Base-by-base conservation (phyloP, 768 basidiomycete genomes). In the Boletellus ananas region DNA sequence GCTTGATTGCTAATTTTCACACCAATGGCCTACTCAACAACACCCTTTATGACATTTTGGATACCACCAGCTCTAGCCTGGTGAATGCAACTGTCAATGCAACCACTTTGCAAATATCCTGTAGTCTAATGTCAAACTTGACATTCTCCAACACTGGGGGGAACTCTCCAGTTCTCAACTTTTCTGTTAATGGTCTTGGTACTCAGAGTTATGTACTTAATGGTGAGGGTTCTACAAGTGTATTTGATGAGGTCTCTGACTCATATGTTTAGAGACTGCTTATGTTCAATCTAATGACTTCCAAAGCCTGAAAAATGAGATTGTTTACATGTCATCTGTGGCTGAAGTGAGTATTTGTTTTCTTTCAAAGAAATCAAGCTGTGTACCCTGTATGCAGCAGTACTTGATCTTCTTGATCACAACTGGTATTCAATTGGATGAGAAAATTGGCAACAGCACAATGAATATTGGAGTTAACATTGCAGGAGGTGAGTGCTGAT, bases 31-130 rank as follows among this genome's bases (percentile, higher is more conserved):
- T 61, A 0, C 8, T 43, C 3, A 51, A 58, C 17, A 61, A 53
- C 6, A 46, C 49, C 0, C 10, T 60, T 6, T 62, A 45, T 55
- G 58, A 59, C n/a, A 38, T 25, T 11, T 6, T 61, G 1, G 12
- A 8, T 7, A 29, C n/a, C 1, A 31, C 12, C 1, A 3, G 43
- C 13, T 2, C 52, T 13, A 6, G 3, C 6, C 40, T 47, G 3
- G 35, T 12, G 5, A 21, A 23, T 45, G 52, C 52, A 14, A 37
- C 40, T 35, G 49, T 62, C 1, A 58, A 59, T 52, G 41, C 59
- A 5, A 52, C 58, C 5, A 46, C 59, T 2, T 1, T 59, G 11
- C 29, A 47, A 21, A n/a, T 39, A 7, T 34, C 9, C 4, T 59
- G 58, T 39, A 41, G 55, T 0, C 48, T 59, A 10, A 16, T 60